Evolutionary conservation across 2,329 filamentous ascomycete species (phyloP).

Genomic region (Hymenotorrendiella dingleyae): DNA sequence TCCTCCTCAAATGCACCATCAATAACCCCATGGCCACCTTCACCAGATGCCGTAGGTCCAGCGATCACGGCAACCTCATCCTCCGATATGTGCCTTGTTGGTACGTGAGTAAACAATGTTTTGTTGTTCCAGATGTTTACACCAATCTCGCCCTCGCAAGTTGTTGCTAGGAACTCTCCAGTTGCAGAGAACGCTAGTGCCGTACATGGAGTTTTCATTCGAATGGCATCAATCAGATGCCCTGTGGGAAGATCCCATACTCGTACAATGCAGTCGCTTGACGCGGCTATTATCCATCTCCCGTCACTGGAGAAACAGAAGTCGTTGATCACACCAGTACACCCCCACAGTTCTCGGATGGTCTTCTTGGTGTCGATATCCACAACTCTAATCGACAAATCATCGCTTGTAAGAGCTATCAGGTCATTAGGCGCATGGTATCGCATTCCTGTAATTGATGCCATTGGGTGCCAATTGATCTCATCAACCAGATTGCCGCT

Average conservation of each 20-base stretch:
- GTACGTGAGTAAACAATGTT: conserved; percentile 80
- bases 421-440: conserved; percentile 82
- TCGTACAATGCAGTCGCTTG: conserved; percentile 71
- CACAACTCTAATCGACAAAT: conserved; percentile 79
- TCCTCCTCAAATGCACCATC: conserved; percentile 67
- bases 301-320: conserved; percentile 89
- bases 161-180: conserved; percentile 90
- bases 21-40: conserved; percentile 69
- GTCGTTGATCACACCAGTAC: conserved; percentile 66
- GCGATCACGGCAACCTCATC: conserved; percentile 60
- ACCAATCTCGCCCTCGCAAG: conserved; percentile 74
- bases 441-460: conserved; percentile 66
- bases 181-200: conserved; percentile 82
- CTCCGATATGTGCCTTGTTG: conserved; percentile 78
- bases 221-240: conserved; percentile 89
- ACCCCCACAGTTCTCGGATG: conserved; percentile 89
- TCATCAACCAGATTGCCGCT: conserved; percentile 74
- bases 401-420: conserved; percentile 82
- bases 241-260: conserved; percentile 96
- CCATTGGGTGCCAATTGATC: conserved; percentile 77
- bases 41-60: conserved; percentile 73
- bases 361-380: conserved; percentile 87
- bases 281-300: conserved; percentile 86
- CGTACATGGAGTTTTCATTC: conserved; percentile 70
- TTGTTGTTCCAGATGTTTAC: conserved; percentile 97